phyloP scores from a whole-genome alignment of 129 eudicot genomes.

The Helichrysum umbraculigerum region DNA sequence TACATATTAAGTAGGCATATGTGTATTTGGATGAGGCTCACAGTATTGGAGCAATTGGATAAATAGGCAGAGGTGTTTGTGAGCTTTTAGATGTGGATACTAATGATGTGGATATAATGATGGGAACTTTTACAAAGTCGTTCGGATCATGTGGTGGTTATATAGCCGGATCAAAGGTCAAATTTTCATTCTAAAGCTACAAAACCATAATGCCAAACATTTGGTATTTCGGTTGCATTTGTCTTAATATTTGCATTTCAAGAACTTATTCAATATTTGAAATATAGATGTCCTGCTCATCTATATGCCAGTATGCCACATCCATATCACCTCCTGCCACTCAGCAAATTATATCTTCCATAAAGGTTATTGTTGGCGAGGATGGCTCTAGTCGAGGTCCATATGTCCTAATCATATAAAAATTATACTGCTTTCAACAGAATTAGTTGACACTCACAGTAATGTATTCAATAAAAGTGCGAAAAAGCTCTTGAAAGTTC shows the following conservation, averaged over 20 bases:
- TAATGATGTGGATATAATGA: slow-evolving; percentile 85
- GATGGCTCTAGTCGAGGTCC: slow-evolving; percentile 89
- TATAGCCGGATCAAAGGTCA: slow-evolving; percentile 77
- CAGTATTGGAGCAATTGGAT: slow-evolving; percentile 92
- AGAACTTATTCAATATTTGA: slow-evolving; percentile 79
- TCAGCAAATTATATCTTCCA: slow-evolving; percentile 80
- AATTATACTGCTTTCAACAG: background rate
- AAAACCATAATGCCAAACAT: background rate
- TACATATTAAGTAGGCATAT: slow-evolving; percentile 83
- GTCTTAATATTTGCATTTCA: slow-evolving; percentile 20
- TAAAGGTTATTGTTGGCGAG: slow-evolving; percentile 80
- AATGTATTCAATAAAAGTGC: slow-evolving; percentile 48
- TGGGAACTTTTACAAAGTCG: slow-evolving; percentile 93
- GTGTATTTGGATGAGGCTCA: slow-evolving; percentile 97
- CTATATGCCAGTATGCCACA: slow-evolving; percentile 80
- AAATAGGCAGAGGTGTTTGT: slow-evolving; percentile 84
- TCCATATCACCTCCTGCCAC: slow-evolving; percentile 93
- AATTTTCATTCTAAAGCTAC: background rate
- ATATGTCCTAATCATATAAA: background rate
- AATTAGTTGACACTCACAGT: background rate
- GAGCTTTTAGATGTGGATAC: slow-evolving; percentile 91
- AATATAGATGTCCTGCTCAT: slow-evolving; percentile 81
- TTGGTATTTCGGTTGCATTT: background rate
- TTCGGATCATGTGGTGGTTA: slow-evolving; percentile 96
- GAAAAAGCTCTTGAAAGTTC: slow-evolving; percentile 72